phyloP scores from a whole-genome alignment of 2,329 filamentous ascomycete species.

The Colletotrichum horii region DNA sequence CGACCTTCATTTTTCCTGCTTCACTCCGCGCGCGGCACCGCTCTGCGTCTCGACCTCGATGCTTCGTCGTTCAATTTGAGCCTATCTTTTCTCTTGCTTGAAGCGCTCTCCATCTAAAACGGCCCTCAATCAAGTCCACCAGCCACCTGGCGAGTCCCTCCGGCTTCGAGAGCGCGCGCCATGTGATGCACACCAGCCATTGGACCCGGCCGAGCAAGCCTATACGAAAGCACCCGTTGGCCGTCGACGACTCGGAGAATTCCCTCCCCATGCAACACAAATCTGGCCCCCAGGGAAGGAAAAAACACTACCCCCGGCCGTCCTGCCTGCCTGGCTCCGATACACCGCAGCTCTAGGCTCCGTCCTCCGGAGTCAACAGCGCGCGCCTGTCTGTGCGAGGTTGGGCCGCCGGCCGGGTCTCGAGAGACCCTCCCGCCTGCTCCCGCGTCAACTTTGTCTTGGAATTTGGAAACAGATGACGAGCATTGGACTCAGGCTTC shows the following conservation, averaged over 20 bases:
- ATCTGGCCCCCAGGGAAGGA: neutral
- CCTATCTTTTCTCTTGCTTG: conserved; percentile 6
- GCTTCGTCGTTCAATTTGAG: neutral
- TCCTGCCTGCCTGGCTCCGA: neutral
- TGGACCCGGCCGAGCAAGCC: neutral
- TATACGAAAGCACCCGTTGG: neutral
- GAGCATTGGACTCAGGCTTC: neutral
- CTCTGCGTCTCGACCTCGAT: conserved; percentile 17
- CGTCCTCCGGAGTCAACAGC: neutral
- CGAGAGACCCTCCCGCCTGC: neutral
- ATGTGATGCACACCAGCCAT: conserved; percentile 12
- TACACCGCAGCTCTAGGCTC: neutral
- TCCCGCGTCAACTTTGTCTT: neutral
- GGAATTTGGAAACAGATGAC: neutral
- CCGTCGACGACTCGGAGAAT: conserved; percentile 7
- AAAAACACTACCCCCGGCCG: neutral
- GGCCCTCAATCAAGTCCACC: neutral
- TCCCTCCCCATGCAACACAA: neutral
- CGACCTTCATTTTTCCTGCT: neutral
- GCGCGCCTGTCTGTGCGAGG: conserved; percentile 11
- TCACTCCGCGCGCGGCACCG: conserved; percentile 21
- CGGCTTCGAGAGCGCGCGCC: conserved; percentile 21
- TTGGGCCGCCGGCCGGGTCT: conserved; percentile 2
- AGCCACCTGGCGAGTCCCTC: neutral
- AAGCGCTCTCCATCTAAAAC: conserved; percentile 10